Evolutionary conservation across 768 basidiomycete genomes (phyloP), one percentile per base, ranked within the genome.

Genomic region (Termitomyces sp.): DNA sequence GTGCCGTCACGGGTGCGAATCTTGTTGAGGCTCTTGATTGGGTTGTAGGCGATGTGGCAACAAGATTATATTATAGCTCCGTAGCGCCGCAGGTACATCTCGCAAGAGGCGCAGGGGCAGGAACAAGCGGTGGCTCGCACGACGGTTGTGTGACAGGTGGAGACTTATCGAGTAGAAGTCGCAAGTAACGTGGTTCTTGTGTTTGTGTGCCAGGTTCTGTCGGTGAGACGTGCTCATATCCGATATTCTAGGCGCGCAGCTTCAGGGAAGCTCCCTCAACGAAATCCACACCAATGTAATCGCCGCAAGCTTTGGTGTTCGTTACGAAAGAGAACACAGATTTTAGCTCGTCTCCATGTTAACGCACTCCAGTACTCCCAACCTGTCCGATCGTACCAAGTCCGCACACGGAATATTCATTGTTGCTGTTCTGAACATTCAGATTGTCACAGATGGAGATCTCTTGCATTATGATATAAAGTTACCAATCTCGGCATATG

Each of bases 1-100:
- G 94, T 60, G 96, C 96, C 11, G 81, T 94, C 40, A 95, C 91
- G 0, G 96, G 95, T 14, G 73, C 83, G 55, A 92, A 95, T 67
- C 76, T 98, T 16, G 78, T 91, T 10, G 76, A 84, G 59, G 96
- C 95, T 39, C 79, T 98, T 28, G 85, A 95, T 68, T 98, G 96
- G 96, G 82, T 93, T 25, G 92, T 97, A 17, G 79, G 82, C 37
- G 92, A 97, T 61, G 86, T 98, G 52, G 94, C 92, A 4, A 80
- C 82, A 42, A 80, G 95, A 63, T 74, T 98, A 32, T 97, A 98
- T 70, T 97, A 92, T 73, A 84, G 82, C 66, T 79, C 84, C 40
- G 70, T 72, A 23, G 66, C 67, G 49, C 55, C 54, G 45, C 17
- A 46, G 21, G 45, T 55, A 34, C 23, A 48, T 12, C 10, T 12